Evolutionary conservation across 352 stramenopile genomes (phyloP).

Genomic region (Phytopythium helicoides): DNA sequence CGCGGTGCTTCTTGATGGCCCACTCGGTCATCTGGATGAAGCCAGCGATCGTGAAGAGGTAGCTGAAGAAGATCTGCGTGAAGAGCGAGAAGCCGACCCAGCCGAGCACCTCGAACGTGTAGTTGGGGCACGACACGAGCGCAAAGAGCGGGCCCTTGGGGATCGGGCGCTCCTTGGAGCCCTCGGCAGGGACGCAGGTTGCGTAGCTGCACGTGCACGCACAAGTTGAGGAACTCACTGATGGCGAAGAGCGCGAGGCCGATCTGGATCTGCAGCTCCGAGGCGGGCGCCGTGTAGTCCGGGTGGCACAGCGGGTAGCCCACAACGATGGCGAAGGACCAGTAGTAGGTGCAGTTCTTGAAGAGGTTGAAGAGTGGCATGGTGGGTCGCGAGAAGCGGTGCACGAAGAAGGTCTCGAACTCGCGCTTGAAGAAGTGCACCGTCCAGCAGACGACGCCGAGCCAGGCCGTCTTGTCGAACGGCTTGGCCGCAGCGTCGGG

Average conservation of each 20-base stretch:
- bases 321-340: slow-evolving; percentile 76
- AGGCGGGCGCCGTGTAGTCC: slow-evolving; percentile 50
- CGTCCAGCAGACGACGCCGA: slow-evolving; percentile 66
- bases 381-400: slow-evolving; percentile 84
- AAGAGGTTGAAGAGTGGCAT: slow-evolving; percentile 90
- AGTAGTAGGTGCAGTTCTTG: slow-evolving; percentile 92
- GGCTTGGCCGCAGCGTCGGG: slow-evolving; percentile 29
- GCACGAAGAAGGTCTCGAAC: slow-evolving; percentile 88
- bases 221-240: slow-evolving; percentile 79
- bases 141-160: slow-evolving; percentile 74
- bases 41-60: slow-evolving; percentile 83
- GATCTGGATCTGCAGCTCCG: slow-evolving; percentile 47
- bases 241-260: slow-evolving; percentile 54
- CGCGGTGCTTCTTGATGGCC: slow-evolving; percentile 87
- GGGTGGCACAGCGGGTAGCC: slow-evolving; percentile 85
- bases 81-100: slow-evolving; percentile 89
- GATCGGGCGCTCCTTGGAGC: slow-evolving; percentile 66
- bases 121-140: slow-evolving; percentile 90
- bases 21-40: slow-evolving; percentile 90
- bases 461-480: slow-evolving; percentile 39
- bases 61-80: slow-evolving; percentile 79
- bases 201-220: slow-evolving; percentile 82
- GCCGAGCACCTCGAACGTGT: slow-evolving; percentile 88
- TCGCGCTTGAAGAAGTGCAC: slow-evolving; percentile 87
- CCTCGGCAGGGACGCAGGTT: slow-evolving; percentile 74